Base-by-base conservation (phyloP, 2,329 filamentous ascomycete genomes). In the Ophiostoma piceae region DNA sequence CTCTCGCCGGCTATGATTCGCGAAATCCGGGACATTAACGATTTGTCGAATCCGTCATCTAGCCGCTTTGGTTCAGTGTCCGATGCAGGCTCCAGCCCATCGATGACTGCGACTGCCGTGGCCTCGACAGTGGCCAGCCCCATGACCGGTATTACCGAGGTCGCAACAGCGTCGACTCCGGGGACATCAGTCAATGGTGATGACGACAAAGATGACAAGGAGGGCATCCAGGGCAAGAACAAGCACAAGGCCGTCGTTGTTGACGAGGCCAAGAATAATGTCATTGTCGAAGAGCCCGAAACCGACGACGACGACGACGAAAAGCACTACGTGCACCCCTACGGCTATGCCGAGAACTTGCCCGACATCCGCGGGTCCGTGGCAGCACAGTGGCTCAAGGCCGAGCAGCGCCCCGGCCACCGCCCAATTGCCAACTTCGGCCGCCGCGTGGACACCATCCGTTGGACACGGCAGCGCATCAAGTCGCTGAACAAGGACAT, bases 391-490 rank as follows among this genome's bases (percentile, higher is more conserved):
- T 93, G 88, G 84, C 81, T 94, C 60, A 83, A 86, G 54, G 82
- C 84, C 54, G 88, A 90, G 76, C 82, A 91, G 73, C 85, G 91
- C 60, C 91, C 91, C 8, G 86, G 86, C 1, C 91, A 94, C 77
- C 87, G 87, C 43, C 81, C 89, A 72, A 81, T 86, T 43, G 81
- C 91, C 51, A 82, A 82, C 65, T 78, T 87, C 9, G 91, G 92
- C 72, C 89, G 87, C 82, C 88, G 93, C 79, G 92, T 96, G 62
- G 93, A 97, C 79, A 94, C 92, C 0, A 96, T 97, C 77, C 87
- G 94, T 74, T 96, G 90, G 89, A 87, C 87, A 69, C 89, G 94
- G 57, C 83, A 86, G 9, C 85, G 91, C 76, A 83, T 94, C 69
- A 79, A 79, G 69, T 73, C 76, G 22, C 77, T 80, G 51, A 78